Conservation (phyloP, 2,329 filamentous ascomycete genomes). For the Dothidotthia symphoricarpi region DNA sequence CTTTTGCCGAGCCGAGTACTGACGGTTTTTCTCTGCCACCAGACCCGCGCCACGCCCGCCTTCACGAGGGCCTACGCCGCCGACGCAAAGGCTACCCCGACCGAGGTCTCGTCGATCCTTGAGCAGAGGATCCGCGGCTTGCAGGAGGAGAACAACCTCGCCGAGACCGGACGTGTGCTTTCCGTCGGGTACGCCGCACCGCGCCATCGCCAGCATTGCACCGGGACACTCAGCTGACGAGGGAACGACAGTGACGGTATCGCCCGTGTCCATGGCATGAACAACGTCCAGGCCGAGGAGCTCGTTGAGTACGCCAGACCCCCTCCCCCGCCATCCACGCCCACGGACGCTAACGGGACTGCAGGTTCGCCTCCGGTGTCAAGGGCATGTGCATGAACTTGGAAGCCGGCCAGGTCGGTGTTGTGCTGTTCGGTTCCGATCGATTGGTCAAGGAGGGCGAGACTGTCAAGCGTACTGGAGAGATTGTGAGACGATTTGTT, state of each 20-base stretch:
- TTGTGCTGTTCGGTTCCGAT: constrained; percentile 99
- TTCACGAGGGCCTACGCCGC: constrained; percentile 83
- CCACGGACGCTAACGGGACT: constrained; percentile 28
- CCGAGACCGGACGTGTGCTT: constrained; percentile 98
- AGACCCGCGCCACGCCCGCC: constrained; percentile 79
- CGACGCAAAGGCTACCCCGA: constrained; percentile 92
- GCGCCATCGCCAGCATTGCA: constrained; percentile 30
- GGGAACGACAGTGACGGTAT: constrained; percentile 86
- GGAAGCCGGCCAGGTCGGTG: constrained; percentile 99
- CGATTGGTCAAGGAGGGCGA: constrained; percentile 99
- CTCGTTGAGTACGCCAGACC: constrained; percentile 85
- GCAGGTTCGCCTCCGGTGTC: constrained; percentile 96
- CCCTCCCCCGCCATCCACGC: constrained; percentile 8
- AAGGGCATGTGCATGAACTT: constrained; percentile 99
- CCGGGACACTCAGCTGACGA: constrained; percentile 33
- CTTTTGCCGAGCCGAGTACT: constrained; percentile 43
- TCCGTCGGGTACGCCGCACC: constrained; percentile 85
- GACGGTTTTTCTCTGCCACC: constrained; percentile 50
- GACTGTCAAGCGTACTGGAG: constrained; percentile 98
- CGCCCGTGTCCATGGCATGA: constrained; percentile 98
- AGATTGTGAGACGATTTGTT: constrained; percentile 78
- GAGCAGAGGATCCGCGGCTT: constrained; percentile 99
- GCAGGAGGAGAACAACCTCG: constrained; percentile 91
- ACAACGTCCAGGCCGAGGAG: constrained; percentile 99
- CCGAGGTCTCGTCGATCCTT: constrained; percentile 98